phyloP scores from a whole-genome alignment of 371 early-diverging fungal genomes.

The Zopfochytrium polystomum region DNA sequence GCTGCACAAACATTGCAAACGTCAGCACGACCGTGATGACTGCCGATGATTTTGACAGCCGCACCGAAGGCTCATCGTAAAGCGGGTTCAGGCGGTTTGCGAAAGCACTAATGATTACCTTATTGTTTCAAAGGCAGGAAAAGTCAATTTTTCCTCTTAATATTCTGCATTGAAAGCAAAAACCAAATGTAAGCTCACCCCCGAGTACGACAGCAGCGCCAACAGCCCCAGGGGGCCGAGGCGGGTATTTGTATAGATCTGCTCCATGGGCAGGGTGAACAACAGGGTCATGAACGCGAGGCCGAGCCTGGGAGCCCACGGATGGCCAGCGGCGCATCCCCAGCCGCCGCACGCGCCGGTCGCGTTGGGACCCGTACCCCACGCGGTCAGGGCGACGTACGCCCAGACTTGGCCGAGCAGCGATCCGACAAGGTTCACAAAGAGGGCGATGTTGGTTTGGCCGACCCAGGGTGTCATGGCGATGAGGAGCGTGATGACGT shows the following conservation, averaged over 20 bases:
- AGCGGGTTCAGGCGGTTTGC: conserved; percentile 23
- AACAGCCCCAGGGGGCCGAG: conserved; percentile 21
- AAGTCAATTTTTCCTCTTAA: background rate
- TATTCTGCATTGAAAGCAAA: background rate
- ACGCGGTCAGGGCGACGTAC: conserved; percentile 16
- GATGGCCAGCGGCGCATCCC: background rate
- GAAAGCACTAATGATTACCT: conserved; percentile 3
- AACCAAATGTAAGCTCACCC: conserved; percentile 10
- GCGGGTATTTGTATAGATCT: conserved; percentile 4
- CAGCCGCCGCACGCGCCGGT: conserved; percentile 4
- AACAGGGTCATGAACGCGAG: conserved; percentile 2
- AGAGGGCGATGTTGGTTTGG: conserved; percentile 21
- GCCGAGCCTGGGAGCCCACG: conserved; percentile 4
- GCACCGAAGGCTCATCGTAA: conserved; percentile 17
- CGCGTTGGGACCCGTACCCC: conserved; percentile 6
- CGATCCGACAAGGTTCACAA: conserved; percentile 23
- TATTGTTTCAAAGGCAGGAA: background rate
- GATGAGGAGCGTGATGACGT: conserved; percentile 23
- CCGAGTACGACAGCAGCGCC: conserved; percentile 18
- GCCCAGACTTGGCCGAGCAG: conserved; percentile 20
- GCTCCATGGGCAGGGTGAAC: conserved; percentile 15
- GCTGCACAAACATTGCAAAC: conserved; percentile 22
- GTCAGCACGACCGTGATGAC: conserved; percentile 8
- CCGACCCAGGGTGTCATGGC: conserved; percentile 27
- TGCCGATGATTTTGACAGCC: conserved; percentile 20